phyloP scores from a whole-genome alignment of 768 basidiomycete genomes.

The Brasilioporus rufonigricans region DNA sequence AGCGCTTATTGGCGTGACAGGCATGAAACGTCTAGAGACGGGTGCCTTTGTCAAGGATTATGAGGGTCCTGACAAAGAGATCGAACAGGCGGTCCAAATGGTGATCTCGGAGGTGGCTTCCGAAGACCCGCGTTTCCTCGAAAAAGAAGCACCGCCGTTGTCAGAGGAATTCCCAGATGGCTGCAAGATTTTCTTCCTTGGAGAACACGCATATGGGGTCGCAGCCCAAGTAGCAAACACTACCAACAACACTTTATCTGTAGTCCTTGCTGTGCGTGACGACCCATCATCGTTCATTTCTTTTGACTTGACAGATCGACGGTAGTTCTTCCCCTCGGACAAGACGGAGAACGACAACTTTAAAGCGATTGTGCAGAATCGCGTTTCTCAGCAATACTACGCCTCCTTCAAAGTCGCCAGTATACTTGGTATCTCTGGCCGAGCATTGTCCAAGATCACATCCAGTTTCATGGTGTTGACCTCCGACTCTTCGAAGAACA shows the following conservation, averaged over 20 bases:
- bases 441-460: slow-evolving; percentile 86
- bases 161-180: slow-evolving; percentile 88
- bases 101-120: slow-evolving; percentile 74
- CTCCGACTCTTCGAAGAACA: slow-evolving; percentile 74
- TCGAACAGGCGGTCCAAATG: slow-evolving; percentile 86
- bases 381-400: slow-evolving; percentile 57
- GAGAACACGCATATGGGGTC: slow-evolving; percentile 92
- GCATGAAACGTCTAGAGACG: slow-evolving; percentile 83
- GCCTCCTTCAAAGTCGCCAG: slow-evolving; percentile 80
- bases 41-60: slow-evolving; percentile 97
- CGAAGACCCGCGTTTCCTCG: slow-evolving; percentile 86
- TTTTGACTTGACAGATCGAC: slow-evolving; percentile 1
- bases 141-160: slow-evolving; percentile 77
- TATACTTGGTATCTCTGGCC: slow-evolving; percentile 67
- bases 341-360: slow-evolving; percentile 76
- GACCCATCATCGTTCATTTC: neutral
- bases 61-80: slow-evolving; percentile 76
- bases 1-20: slow-evolving; percentile 36
- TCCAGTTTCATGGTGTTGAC: slow-evolving; percentile 90
- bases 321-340: slow-evolving; percentile 85
- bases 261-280: slow-evolving; percentile 75
- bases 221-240: slow-evolving; percentile 86
- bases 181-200: slow-evolving; percentile 93
- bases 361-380: slow-evolving; percentile 56
- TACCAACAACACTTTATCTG: slow-evolving; percentile 65